phyloP scores from a whole-genome alignment of 176 grass and related monocot genomes.

The Ampelocalamus luodianensis region DNA sequence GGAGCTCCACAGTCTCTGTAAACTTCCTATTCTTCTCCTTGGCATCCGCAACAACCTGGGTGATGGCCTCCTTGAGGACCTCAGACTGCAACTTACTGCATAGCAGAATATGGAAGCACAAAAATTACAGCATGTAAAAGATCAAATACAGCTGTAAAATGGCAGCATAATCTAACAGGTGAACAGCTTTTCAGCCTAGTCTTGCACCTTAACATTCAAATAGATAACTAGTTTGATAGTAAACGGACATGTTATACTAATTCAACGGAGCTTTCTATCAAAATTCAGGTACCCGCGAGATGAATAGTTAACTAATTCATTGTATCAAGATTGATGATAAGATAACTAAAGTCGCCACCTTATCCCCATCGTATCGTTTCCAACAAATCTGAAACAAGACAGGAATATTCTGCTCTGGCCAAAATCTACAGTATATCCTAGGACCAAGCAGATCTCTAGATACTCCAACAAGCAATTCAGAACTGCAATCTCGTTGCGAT shows the following conservation, averaged over 20 bases:
- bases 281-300: too few relatives aligned
- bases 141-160: too few relatives aligned
- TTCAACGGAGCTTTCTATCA: too few relatives aligned
- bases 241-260: too few relatives aligned
- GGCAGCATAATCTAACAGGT: background rate
- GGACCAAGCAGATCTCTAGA: background rate
- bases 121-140: too few relatives aligned
- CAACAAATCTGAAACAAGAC: background rate
- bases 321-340: too few relatives aligned
- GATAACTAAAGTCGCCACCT: background rate
- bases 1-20: conserved; percentile 47
- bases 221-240: background rate
- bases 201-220: background rate
- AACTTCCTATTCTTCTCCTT: conserved; percentile 49
- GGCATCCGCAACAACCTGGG: conserved; percentile 23
- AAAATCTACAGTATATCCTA: background rate
- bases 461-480: background rate
- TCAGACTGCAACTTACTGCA: conserved; percentile 58
- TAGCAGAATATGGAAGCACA: background rate
- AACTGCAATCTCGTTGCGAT: background rate
- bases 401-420: background rate
- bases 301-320: too few relatives aligned
- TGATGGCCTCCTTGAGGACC: conserved; percentile 54
- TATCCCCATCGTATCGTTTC: background rate
- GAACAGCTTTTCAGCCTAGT: background rate